Evolutionary conservation across 176 grass and related monocot species (phyloP), one percentile per base, ranked within the genome.

Genomic region (Oropetium thomaeum): DNA sequence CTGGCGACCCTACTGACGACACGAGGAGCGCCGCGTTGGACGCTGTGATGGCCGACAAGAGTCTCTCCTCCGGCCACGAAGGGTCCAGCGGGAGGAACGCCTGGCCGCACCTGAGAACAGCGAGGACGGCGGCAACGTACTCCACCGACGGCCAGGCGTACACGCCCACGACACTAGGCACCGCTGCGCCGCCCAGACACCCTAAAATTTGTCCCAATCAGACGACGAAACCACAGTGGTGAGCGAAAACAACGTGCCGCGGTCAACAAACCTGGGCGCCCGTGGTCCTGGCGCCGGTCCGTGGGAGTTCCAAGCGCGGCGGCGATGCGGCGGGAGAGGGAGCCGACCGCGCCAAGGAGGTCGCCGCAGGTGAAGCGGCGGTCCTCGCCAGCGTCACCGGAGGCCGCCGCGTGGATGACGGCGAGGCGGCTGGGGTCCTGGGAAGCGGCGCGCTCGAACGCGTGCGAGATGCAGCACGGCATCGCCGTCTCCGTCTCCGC

Each of bases 71-170:
- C 7, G 94, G 81, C 94, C 90, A 97, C 45, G 78, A 83, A 0
- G 94, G 90, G 45, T 97, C 94, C 62, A 97, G 70, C 43, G 90
- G 94, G 62, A 97, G 79, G 74, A 97, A 97, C 69, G 88, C 90
- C 28, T 82, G 86, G 23, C 90, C 83, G 35, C 83, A 93, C 58
- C 94, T 77, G 28, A 97, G 83, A 41, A 93, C 83, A 15, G 90
- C 61, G 28, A 93, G 88, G 55, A 93, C 90, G 29, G 82, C 64
- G 38, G 67, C 77, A 8, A 97, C 64, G 33, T 93, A 97, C 73
- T 87, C 90, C 30, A 84, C 72, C 32, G 93, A 93, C 55, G 90
- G 90, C 20, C 77, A 67, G 61, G 82, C 79, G 75, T 86, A 85
- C 15, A 93, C 65, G 3, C 81, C 90, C n/a, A 93, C 80, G 11